A percentile compares a stretch with the other conserved stretches of the same genome.
Evolutionary conservation across 2,329 filamentous ascomycete genomes (phyloP).

Genomic region (Aureobasidium lini): DNA sequence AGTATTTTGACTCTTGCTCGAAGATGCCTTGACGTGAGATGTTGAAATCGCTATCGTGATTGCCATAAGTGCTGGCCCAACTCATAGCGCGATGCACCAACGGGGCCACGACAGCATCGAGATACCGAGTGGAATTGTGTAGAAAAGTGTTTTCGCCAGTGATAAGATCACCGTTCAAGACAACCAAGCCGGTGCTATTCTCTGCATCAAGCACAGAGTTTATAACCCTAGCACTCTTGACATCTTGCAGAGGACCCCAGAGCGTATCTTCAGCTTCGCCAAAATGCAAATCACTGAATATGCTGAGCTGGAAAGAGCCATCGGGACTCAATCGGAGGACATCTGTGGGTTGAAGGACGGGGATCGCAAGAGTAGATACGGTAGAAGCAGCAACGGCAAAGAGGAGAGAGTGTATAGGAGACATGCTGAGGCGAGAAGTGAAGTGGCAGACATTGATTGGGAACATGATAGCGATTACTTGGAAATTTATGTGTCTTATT

Average conservation of each 20-base stretch:
- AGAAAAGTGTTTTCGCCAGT: constrained; percentile 56
- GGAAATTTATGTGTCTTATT: background rate
- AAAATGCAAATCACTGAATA: constrained; percentile 66
- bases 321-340: constrained; percentile 24
- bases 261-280: constrained; percentile 49
- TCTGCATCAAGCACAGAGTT: constrained; percentile 51
- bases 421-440: background rate
- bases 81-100: constrained; percentile 48
- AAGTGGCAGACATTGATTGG: background rate
- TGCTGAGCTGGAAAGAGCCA: constrained; percentile 42
- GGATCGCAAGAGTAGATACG: constrained; percentile 10
- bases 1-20: constrained; percentile 31
- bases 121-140: constrained; percentile 49
- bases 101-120: constrained; percentile 54
- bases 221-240: constrained; percentile 51
- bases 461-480: background rate
- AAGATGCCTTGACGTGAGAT: constrained; percentile 42
- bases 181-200: constrained; percentile 48
- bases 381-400: constrained; percentile 9
- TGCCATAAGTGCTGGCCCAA: constrained; percentile 65
- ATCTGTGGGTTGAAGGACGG: constrained; percentile 7
- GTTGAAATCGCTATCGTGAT: constrained; percentile 59
- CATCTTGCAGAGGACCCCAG: constrained; percentile 49
- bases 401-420: constrained; percentile 6
- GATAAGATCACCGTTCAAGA: constrained; percentile 65